phyloP scores from a whole-genome alignment of 2,329 filamentous ascomycete species.

The Neodidymelliopsis sp. region DNA sequence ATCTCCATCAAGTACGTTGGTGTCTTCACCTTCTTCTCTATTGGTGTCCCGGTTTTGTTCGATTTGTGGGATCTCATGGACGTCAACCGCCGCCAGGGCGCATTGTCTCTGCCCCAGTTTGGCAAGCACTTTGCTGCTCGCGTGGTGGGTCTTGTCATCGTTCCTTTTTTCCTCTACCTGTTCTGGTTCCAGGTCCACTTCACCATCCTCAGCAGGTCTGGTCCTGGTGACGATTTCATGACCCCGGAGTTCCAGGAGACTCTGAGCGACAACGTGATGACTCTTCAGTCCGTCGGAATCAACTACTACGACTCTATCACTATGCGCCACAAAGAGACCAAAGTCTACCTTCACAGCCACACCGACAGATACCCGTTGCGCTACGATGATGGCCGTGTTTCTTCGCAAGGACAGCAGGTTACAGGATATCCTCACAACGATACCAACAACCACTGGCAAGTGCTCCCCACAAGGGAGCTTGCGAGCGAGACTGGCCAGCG shows the following conservation, averaged over 20 bases:
- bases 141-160: constrained; percentile 81
- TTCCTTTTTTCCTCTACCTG: constrained; percentile 97
- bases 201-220: constrained; percentile 83
- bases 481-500: constrained; percentile 65
- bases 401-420: constrained; percentile 95
- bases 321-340: constrained; percentile 96
- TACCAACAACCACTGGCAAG: constrained; percentile 98
- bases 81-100: constrained; percentile 81
- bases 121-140: constrained; percentile 90
- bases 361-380: constrained; percentile 86
- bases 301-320: constrained; percentile 90
- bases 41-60: constrained; percentile 90
- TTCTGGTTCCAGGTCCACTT: constrained; percentile 99
- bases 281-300: constrained; percentile 82
- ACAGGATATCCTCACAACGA: constrained; percentile 98
- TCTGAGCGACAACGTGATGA: constrained; percentile 91
- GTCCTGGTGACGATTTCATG: constrained; percentile 98
- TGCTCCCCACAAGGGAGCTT: constrained; percentile 69
- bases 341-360: constrained; percentile 94
- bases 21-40: constrained; percentile 94
- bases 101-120: constrained; percentile 81
- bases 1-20: constrained; percentile 99
- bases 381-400: constrained; percentile 97
- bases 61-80: constrained; percentile 96
- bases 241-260: constrained; percentile 98